Conservation (phyloP, 1,139 yeast species). For the Spencermartinsiella ligniputridi region DNA sequence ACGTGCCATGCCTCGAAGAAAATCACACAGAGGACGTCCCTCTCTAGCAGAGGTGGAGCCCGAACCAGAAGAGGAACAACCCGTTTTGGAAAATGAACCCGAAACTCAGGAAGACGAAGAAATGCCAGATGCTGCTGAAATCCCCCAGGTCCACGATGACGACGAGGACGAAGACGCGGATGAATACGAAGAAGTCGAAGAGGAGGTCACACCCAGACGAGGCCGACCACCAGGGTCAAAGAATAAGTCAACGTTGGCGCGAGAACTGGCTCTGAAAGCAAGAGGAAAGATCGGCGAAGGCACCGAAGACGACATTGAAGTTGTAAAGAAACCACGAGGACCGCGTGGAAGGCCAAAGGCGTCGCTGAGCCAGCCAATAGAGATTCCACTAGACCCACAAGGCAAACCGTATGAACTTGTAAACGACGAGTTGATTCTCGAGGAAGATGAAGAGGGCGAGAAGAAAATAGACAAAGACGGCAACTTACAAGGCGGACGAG, state of each 20-base stretch:
- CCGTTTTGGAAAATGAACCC: slow-evolving; percentile 20
- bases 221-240: slow-evolving; percentile 36
- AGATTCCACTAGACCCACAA: slow-evolving; percentile 36
- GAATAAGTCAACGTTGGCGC: slow-evolving; percentile 24
- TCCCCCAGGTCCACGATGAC: slow-evolving; percentile 16
- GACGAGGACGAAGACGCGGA: slow-evolving; percentile 22
- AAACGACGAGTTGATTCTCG: slow-evolving; percentile 81
- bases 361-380: slow-evolving; percentile 14
- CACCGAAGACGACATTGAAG: slow-evolving; percentile 15
- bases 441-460: slow-evolving; percentile 77
- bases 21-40: background rate
- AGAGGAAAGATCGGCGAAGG: slow-evolving; percentile 22
- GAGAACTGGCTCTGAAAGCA: slow-evolving; percentile 15
- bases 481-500: slow-evolving; percentile 66
- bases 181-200: slow-evolving; percentile 21
- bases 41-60: no score
- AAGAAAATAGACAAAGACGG: slow-evolving; percentile 69
- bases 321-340: slow-evolving; percentile 20
- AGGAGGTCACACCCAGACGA: slow-evolving; percentile 19
- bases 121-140: slow-evolving; percentile 19
- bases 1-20: background rate
- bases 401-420: slow-evolving; percentile 50
- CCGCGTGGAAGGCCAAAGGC: slow-evolving; percentile 19
- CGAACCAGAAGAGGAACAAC: slow-evolving; percentile 8
- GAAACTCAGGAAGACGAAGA: slow-evolving; percentile 19